Evolutionary conservation across 2,329 filamentous ascomycete species (phyloP), one percentile per base, ranked within the genome.

Genomic region (Dactylellina parvicollis): DNA sequence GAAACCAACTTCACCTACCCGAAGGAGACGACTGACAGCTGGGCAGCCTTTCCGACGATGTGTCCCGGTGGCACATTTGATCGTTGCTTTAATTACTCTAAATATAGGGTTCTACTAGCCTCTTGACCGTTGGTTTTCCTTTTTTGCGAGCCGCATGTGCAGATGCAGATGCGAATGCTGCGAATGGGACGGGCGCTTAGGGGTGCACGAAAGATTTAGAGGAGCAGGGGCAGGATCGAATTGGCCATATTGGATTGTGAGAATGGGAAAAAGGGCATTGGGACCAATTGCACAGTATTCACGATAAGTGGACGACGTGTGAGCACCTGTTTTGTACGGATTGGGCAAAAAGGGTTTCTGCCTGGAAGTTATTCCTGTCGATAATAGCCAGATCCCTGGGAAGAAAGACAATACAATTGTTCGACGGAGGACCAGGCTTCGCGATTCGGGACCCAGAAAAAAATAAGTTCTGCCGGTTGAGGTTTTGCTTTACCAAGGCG

Each of bases 131-230:
- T n/a, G n/a, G n/a, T n/a, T n/a, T 24, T 56, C 26, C 10, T 57
- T 22, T 47, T 59, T 59, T 57, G 32, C 62, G 34, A 44, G 22
- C 61, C 50, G 60, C 50, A 36, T 20, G n/a, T 64, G 60, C 59
- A 62, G 49, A 65, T 55, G 52, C n/a, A 4, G 44, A 40, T 40
- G 40, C 3, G 26, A 12, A n/a, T 47, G 32, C n/a, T n/a, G 16
- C 38, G 18, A 44, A 46, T 16, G 40, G 28, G 30, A 30, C 49
- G 61, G 61, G 61, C 61, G 61, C 61, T 66, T 66, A 66, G 22
- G 7, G 55, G 38, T 9, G 42, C 16, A 26, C 36, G n/a, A n/a
- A 24, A 34, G n/a, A 20, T 52, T 20, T 4, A 44, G 40, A 12
- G n/a, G 24, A 36, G 18, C 44, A 16, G 16, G 34, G 12, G 34